phyloP scores from a whole-genome alignment of 805 yeast genomes.

The Clavispora santaluciae region DNA sequence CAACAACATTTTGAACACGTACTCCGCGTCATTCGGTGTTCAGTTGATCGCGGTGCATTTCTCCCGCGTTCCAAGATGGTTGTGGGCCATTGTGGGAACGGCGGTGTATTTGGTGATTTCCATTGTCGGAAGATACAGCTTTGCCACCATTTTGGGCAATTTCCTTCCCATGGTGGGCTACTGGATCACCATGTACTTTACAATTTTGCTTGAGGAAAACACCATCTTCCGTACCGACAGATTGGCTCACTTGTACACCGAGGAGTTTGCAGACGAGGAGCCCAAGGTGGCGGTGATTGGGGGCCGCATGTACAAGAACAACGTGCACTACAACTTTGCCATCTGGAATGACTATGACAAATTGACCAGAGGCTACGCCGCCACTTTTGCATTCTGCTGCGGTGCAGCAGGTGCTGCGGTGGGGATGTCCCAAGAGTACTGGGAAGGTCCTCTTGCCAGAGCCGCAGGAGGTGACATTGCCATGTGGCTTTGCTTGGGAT shows the following conservation, averaged over 20 bases:
- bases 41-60: constrained; percentile 55
- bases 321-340: constrained; percentile 14
- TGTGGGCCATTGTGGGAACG: constrained; percentile 63
- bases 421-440: constrained; percentile 87
- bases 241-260: constrained; percentile 27
- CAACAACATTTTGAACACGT: constrained; percentile 75
- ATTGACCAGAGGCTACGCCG: constrained; percentile 70
- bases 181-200: constrained; percentile 81
- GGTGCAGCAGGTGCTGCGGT: constrained; percentile 81
- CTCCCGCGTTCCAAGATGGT: constrained; percentile 71
- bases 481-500: constrained; percentile 71
- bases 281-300: constrained; percentile 7
- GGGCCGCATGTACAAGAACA: constrained; percentile 1
- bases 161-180: constrained; percentile 89
- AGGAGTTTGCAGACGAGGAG: constrained; percentile 14
- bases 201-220: constrained; percentile 69
- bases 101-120: constrained; percentile 65
- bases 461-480: constrained; percentile 65
- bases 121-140: constrained; percentile 68
- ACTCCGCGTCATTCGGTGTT: constrained; percentile 75
- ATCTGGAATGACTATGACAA: constrained; percentile 62
- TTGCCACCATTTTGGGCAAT: constrained; percentile 68
- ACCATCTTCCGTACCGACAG: constrained; percentile 55
- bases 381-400: constrained; percentile 55
- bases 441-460: constrained; percentile 69